These are phyloP conservation scores for Termitomyces sp. DNA, from an alignment of 768 basidiomycete species.

Conservation along the genomic window DNA sequence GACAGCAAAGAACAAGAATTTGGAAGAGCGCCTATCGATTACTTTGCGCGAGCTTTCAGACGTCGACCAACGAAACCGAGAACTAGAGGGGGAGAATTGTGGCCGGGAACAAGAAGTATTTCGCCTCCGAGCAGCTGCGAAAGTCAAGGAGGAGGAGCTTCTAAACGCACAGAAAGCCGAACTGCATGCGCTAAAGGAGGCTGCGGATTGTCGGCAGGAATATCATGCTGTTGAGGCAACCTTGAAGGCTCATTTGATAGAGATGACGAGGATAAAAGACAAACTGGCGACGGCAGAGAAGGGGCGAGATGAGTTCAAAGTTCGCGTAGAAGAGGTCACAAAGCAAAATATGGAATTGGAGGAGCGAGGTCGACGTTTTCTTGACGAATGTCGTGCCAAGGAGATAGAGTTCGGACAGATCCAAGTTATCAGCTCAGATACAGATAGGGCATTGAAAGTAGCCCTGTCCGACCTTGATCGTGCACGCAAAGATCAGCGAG, in stretches of 20 bases:
- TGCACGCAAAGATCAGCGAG: not conserved
- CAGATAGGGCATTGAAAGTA: not conserved
- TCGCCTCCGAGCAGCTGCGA: not conserved
- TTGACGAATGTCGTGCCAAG: not conserved
- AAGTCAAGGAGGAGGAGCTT: not conserved
- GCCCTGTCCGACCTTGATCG: not conserved
- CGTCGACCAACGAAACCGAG: slow-evolving; percentile 3
- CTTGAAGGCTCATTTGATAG: not conserved
- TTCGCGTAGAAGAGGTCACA: not conserved
- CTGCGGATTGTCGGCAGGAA: not conserved
- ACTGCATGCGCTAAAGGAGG: not conserved
- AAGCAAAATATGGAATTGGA: not conserved
- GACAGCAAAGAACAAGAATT: too few species aligned
- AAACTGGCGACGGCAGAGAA: not conserved
- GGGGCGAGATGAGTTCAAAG: not conserved
- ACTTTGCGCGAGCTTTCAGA: slow-evolving; percentile 3
- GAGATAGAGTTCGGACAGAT: not conserved
- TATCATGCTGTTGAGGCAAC: not conserved
- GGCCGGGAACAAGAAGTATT: not conserved
- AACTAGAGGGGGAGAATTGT: slow-evolving; percentile 8
- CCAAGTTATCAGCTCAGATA: not conserved
- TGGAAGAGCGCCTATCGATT: not conserved
- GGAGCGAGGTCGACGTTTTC: not conserved
- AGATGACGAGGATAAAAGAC: not conserved
- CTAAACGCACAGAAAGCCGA: not conserved